Conservation (phyloP, 2,329 filamentous ascomycete genomes). For the Drechslerella dactyloides region DNA sequence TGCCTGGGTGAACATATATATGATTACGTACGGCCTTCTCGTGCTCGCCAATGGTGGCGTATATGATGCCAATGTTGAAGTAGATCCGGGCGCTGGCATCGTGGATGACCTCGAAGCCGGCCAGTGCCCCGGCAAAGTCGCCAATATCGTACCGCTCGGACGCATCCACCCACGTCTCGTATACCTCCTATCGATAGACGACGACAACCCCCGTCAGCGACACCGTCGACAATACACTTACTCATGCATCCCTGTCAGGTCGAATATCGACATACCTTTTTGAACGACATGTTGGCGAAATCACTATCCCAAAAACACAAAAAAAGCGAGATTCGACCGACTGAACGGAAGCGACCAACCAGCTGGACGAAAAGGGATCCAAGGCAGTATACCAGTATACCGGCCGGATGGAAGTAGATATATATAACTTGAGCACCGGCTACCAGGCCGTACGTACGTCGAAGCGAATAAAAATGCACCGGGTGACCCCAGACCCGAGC, state of each 20-base stretch:
- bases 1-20: constrained; percentile 25
- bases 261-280: neutral
- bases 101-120: constrained; percentile 71
- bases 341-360: too few relatives aligned
- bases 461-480: too few relatives aligned
- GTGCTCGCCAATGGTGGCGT: constrained; percentile 96
- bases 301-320: neutral
- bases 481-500: too few relatives aligned
- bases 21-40: constrained; percentile 79
- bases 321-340: neutral
- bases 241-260: neutral
- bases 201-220: neutral
- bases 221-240: neutral
- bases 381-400: too few relatives aligned
- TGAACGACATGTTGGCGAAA: neutral
- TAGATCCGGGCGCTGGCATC: constrained; percentile 96
- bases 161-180: constrained; percentile 96
- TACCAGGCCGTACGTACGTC: too few relatives aligned
- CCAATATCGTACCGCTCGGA: constrained; percentile 93
- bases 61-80: constrained; percentile 98
- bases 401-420: too few relatives aligned
- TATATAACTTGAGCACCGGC: too few relatives aligned
- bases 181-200: constrained; percentile 25
- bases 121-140: constrained; percentile 88
- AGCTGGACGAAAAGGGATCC: too few relatives aligned